Percentiles rank a stretch among this genome's conserved stretches.
Conservation (phyloP, 306 rosid genomes). For the Amphicarpaea edgeworthii region DNA sequence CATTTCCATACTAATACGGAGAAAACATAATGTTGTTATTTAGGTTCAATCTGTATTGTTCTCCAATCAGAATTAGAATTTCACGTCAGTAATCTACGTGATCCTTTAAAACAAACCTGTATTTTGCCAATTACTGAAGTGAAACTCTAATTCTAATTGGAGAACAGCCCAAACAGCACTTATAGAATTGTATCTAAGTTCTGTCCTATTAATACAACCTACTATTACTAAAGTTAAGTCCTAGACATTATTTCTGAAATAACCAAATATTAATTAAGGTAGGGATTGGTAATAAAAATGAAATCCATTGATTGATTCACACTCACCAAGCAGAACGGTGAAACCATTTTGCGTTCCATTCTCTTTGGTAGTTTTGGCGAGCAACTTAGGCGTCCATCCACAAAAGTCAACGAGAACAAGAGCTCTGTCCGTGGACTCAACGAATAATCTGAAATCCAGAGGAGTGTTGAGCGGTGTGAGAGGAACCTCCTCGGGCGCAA, state of each 20-base stretch:
- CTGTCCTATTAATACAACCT: not conserved
- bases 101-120: not conserved
- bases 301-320: slow-evolving; percentile 1
- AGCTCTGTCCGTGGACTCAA: slow-evolving; percentile 79
- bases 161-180: not conserved
- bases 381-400: slow-evolving; percentile 76
- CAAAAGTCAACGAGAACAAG: slow-evolving; percentile 82
- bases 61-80: too few relatives aligned
- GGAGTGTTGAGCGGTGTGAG: slow-evolving; percentile 55
- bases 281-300: not conserved
- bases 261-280: slow-evolving; percentile 1
- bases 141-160: not conserved
- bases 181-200: not conserved
- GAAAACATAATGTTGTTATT: too few relatives aligned
- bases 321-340: slow-evolving; percentile 57
- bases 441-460: slow-evolving; percentile 56
- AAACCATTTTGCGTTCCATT: slow-evolving; percentile 58
- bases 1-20: not conserved
- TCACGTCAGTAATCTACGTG: too few relatives aligned
- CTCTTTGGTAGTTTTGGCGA: slow-evolving; percentile 51
- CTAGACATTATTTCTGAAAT: not conserved
- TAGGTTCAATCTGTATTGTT: too few relatives aligned
- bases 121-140: not conserved
- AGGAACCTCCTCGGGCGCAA: slow-evolving; percentile 65
- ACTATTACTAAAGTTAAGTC: not conserved